A percentile compares a stretch with the other conserved stretches of the same genome.
These are phyloP conservation scores for Diplodia sapinea DNA, from an alignment of 2,329 filamentous ascomycete genomes.

Conservation along the genomic window DNA sequence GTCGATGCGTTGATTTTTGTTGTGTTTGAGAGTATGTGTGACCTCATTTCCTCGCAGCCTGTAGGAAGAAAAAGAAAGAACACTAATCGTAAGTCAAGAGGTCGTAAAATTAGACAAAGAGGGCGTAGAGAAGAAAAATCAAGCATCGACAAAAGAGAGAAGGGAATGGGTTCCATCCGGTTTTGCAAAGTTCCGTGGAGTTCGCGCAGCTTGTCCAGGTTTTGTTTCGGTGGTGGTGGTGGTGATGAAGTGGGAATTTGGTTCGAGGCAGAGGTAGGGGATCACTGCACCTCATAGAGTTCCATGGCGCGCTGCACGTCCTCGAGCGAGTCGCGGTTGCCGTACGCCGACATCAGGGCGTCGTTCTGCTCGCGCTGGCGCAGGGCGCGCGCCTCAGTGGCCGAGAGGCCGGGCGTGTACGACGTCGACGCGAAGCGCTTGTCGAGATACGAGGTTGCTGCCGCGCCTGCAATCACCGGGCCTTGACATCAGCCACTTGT, in stretches of 20 bases:
- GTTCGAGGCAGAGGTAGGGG: neutral
- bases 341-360: constrained; percentile 29
- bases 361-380: constrained; percentile 28
- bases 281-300: constrained; percentile 31
- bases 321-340: constrained; percentile 28
- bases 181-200: neutral
- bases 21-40: neutral
- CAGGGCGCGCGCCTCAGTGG: constrained; percentile 12
- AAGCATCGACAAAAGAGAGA: neutral
- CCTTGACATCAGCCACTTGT: neutral
- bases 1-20: neutral
- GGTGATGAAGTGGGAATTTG: neutral
- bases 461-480: constrained; percentile 19
- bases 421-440: constrained; percentile 22
- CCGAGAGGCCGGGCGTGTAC: constrained; percentile 8
- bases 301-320: constrained; percentile 31
- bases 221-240: neutral
- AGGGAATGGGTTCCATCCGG: neutral
- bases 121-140: neutral
- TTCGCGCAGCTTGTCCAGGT: neutral
- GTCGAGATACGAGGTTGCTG: constrained; percentile 27
- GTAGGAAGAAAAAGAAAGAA: constrained; percentile 1
- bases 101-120: neutral
- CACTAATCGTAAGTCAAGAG: constrained; percentile 21
- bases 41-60: constrained; percentile 20